A percentile compares a stretch with the other conserved stretches of the same genome.
Conservation (phyloP, 1,284 basidiomycete species). For the Ganoderma leucocontextum region DNA sequence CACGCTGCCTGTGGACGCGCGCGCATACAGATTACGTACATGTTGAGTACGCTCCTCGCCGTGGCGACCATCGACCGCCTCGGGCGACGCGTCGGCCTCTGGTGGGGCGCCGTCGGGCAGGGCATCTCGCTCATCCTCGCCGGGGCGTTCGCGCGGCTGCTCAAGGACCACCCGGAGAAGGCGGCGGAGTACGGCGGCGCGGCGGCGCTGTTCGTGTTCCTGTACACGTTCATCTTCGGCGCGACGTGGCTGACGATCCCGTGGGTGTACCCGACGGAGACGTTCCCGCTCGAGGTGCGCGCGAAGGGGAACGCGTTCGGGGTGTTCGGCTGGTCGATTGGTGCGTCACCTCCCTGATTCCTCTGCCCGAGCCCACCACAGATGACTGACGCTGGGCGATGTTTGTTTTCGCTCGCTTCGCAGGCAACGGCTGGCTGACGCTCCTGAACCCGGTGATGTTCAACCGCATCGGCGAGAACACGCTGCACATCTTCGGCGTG, state of each 20-base stretch:
- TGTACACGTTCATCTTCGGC: conserved; percentile 56
- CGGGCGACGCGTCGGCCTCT: conserved; percentile 56
- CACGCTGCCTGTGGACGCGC: not conserved
- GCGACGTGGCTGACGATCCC: conserved; percentile 70
- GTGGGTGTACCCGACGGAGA: conserved; percentile 53
- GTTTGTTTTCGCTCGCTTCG: not conserved
- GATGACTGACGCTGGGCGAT: not conserved
- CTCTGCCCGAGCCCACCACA: not conserved
- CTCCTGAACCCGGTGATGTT: conserved; percentile 49
- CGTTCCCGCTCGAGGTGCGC: conserved; percentile 71
- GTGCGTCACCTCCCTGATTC: conserved; percentile 45
- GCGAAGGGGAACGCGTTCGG: conserved; percentile 65
- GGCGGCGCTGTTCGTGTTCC: conserved; percentile 57
- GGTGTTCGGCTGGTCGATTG: conserved; percentile 60
- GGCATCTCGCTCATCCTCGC: conserved; percentile 52
- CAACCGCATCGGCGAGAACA: conserved; percentile 46
- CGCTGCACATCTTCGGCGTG: conserved; percentile 55
- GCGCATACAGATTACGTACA: conserved; percentile 51
- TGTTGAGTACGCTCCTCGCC: conserved; percentile 53
- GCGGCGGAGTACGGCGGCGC: conserved; percentile 54
- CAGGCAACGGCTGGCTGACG: conserved; percentile 44
- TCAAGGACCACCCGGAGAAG: conserved; percentile 53
- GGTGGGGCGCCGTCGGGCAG: conserved; percentile 52
- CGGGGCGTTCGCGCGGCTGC: conserved; percentile 52
- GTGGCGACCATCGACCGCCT: conserved; percentile 57